Evolutionary conservation across 2,329 filamentous ascomycete species (phyloP).

Genomic region (Spiromastix sp.): DNA sequence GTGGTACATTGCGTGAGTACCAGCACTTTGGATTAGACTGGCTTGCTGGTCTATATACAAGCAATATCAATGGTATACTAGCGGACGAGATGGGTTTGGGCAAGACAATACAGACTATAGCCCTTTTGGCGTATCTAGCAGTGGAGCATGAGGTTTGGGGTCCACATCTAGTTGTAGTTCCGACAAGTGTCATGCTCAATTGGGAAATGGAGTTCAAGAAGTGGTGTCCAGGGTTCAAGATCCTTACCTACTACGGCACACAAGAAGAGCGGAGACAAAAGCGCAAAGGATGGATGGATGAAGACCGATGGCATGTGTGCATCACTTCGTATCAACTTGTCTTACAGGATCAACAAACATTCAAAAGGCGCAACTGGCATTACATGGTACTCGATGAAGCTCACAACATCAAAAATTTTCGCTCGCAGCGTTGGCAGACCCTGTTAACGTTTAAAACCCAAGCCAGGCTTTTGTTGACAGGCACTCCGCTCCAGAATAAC

Average conservation of each 20-base stretch:
- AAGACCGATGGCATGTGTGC: slow-evolving; percentile 91
- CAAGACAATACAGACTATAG: slow-evolving; percentile 97
- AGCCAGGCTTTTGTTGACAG: slow-evolving; percentile 76
- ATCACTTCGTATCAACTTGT: slow-evolving; percentile 98
- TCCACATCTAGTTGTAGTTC: slow-evolving; percentile 88
- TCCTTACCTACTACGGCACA: slow-evolving; percentile 90
- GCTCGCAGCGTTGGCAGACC: slow-evolving; percentile 93
- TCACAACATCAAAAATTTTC: slow-evolving; percentile 99
- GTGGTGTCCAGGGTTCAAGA: slow-evolving; percentile 93
- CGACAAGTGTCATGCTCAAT: slow-evolving; percentile 96
- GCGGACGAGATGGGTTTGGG: slow-evolving; percentile 98
- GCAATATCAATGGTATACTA: slow-evolving; percentile 88
- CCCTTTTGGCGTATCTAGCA: slow-evolving; percentile 82
- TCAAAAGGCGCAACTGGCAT: slow-evolving; percentile 88
- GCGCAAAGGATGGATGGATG: slow-evolving; percentile 83
- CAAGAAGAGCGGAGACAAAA: slow-evolving; percentile 88
- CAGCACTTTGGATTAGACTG: slow-evolving; percentile 96
- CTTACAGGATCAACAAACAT: slow-evolving; percentile 83
- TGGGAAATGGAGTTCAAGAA: slow-evolving; percentile 99
- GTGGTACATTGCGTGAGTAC: slow-evolving; percentile 86
- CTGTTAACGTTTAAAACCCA: slow-evolving; percentile 88
- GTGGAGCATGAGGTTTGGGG: slow-evolving; percentile 89
- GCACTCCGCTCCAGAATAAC: slow-evolving; percentile 94
- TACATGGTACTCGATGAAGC: slow-evolving; percentile 98
- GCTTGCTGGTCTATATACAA: slow-evolving; percentile 85